Evolutionary conservation across 139 green algal species (phyloP), one percentile per base, ranked within the genome.

Genomic region (Coccomyxa sp.): DNA sequence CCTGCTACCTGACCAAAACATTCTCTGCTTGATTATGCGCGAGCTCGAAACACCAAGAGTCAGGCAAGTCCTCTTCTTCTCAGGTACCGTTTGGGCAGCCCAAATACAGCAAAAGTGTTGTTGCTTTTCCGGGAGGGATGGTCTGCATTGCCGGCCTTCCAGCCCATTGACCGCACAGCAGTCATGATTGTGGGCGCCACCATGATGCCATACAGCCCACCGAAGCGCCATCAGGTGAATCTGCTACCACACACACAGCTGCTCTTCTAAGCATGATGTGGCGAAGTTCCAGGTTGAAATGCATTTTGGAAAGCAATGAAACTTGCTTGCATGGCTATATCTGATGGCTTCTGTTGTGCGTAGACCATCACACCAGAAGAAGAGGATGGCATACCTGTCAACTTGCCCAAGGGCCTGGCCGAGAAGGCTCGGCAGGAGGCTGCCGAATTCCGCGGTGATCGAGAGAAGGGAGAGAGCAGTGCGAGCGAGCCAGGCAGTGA

Each of bases 11-110:
- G 7, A 51, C 38, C n/a, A n/a, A 51, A 51, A 51, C 38, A 3
- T 11, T 51, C 3, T 51, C 38, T 51, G 3, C 38, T 51, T 51
- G 38, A 51, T 51, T 51, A 51, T 71, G 63, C 63, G 21, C 1
- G 9, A 71, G 63, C 63, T 71, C 9, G 18, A 9, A 71, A 9
- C 63, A 71, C 18, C 63, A 71, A 21, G 18, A 71, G 7, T 71
- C 18, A 28, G 18, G 9, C 63, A 21, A 4, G 63, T 28, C 7
- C 4, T 21, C 4, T 71, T 28, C 9, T 71, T 21, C 60, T 30
- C 79, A 60, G 79, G 17, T 82, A 83, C 38, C 59, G 31, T 27
- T 67, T 67, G 13, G 80, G 80, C 32, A 83, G 80, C 67, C 17
- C 59, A 21, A 14, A 18, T 4, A 67, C 80, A 10, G 66, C 71